Conservation (phyloP, 768 basidiomycete genomes). For the Lactifluus hygrophoroides region DNA sequence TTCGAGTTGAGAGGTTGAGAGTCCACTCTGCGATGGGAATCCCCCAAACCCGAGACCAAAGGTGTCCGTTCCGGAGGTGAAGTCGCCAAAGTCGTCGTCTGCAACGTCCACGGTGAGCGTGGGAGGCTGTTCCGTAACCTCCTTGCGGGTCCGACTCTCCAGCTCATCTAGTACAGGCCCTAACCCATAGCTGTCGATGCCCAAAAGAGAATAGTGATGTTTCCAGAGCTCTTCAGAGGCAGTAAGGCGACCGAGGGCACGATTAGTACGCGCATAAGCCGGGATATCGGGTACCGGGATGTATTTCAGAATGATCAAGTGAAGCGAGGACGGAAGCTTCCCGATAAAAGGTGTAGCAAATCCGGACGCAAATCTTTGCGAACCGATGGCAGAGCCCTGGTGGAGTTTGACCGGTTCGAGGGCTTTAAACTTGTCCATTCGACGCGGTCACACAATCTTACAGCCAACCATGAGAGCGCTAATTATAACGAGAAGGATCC, state of each 20-base stretch:
- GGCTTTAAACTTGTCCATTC: conserved; percentile 81
- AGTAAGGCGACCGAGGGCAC: conserved; percentile 53
- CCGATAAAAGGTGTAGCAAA: conserved; percentile 46
- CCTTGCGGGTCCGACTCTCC: conserved; percentile 38
- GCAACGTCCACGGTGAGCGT: conserved; percentile 49
- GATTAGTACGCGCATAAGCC: conserved; percentile 58
- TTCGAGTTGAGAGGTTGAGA: conserved; percentile 30
- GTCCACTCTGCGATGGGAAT: conserved; percentile 1
- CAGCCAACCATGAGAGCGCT: background rate
- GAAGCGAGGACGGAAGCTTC: conserved; percentile 67
- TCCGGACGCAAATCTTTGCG: background rate
- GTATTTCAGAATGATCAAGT: conserved; percentile 62
- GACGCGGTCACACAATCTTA: background rate
- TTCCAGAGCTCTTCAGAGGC: conserved; percentile 78
- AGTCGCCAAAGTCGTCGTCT: conserved; percentile 89
- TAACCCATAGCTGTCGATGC: conserved; percentile 38
- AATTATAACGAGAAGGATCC: background rate
- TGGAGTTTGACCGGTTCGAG: conserved; percentile 53
- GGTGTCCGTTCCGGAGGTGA: conserved; percentile 37
- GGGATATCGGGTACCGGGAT: conserved; percentile 78
- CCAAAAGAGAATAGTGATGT: conserved; percentile 55
- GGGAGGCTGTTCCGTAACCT: conserved; percentile 42
- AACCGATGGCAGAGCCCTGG: conserved; percentile 20
- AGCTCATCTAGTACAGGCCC: conserved; percentile 48
- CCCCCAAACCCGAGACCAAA: conserved; percentile 4